Evolutionary conservation across 1,284 basidiomycete genomes (phyloP).

Genomic region (Ceratobasidium papillatum): DNA sequence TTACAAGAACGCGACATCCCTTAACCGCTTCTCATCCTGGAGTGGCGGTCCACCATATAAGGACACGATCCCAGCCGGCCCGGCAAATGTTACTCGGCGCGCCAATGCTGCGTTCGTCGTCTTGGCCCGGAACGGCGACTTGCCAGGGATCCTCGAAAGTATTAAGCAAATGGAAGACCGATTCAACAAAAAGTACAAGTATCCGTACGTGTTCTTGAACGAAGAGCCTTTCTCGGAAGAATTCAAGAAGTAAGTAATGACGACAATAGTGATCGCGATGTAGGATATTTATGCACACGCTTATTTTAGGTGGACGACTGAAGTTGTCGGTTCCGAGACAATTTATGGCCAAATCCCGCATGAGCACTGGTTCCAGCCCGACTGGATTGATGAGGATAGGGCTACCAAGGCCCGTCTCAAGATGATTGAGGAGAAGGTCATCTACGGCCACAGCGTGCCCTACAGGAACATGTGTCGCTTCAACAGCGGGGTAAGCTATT

Average conservation of each 20-base stretch:
- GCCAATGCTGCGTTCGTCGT: conserved; percentile 89
- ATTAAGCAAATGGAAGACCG: conserved; percentile 83
- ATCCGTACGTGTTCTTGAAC: conserved; percentile 89
- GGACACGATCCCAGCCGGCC: conserved; percentile 34
- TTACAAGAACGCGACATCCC: conserved; percentile 53
- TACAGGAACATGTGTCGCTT: conserved; percentile 94
- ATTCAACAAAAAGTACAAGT: conserved; percentile 85
- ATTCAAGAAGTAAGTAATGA: conserved; percentile 70
- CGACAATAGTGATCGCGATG: neutral
- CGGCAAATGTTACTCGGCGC: conserved; percentile 53
- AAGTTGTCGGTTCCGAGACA: conserved; percentile 71
- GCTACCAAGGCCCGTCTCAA: conserved; percentile 69
- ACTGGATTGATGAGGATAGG: conserved; percentile 78
- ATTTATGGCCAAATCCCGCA: conserved; percentile 84
- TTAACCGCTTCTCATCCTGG: conserved; percentile 45
- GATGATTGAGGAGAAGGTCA: conserved; percentile 81
- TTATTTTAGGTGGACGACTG: conserved; percentile 64
- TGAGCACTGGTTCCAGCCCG: conserved; percentile 86
- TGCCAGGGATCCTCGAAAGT: conserved; percentile 74
- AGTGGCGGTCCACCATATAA: conserved; percentile 39
- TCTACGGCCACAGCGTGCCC: conserved; percentile 66
- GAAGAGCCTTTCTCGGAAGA: conserved; percentile 79
- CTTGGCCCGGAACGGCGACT: conserved; percentile 84
- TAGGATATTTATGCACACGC: neutral
- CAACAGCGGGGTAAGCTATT: conserved; percentile 81